Percentiles rank a stretch among this genome's conserved stretches.
These are phyloP conservation scores for Pseudonectria foliicola DNA, from an alignment of 2,329 filamentous ascomycete genomes.

Conservation along the genomic window DNA sequence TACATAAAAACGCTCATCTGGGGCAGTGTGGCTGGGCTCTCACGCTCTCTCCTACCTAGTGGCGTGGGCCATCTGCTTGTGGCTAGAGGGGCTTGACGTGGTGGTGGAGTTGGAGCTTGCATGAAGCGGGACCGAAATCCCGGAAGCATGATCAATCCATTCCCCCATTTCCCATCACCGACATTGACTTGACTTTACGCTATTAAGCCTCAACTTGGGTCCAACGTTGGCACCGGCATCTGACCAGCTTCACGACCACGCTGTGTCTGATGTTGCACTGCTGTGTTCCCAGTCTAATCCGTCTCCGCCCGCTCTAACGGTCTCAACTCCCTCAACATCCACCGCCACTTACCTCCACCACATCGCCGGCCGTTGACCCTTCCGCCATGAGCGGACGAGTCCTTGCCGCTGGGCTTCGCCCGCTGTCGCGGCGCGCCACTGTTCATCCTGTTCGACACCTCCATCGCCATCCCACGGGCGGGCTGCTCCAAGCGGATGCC, in stretches of 20 bases:
- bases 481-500: constrained; percentile 60
- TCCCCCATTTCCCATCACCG: too few relatives aligned
- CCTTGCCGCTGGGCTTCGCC: constrained; percentile 64
- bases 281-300: constrained; percentile 9
- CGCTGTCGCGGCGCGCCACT: constrained; percentile 55
- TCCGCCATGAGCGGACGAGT: constrained; percentile 29
- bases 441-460: constrained; percentile 53
- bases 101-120: too few relatives aligned
- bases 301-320: constrained; percentile 17
- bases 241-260: constrained; percentile 15
- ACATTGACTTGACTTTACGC: too few relatives aligned
- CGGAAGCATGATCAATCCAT: too few relatives aligned
- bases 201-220: too few relatives aligned
- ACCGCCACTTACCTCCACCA: constrained; percentile 8
- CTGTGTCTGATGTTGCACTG: constrained; percentile 14
- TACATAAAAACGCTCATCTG: too few relatives aligned
- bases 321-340: constrained; percentile 15
- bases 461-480: constrained; percentile 60
- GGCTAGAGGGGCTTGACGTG: too few relatives aligned
- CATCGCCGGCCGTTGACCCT: constrained; percentile 10
- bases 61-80: too few relatives aligned
- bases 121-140: too few relatives aligned
- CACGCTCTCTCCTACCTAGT: too few relatives aligned
- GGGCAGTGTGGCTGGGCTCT: too few relatives aligned
- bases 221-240: too few relatives aligned